Conservation (phyloP, 805 yeast species). For the Schwanniomyces sp. region DNA sequence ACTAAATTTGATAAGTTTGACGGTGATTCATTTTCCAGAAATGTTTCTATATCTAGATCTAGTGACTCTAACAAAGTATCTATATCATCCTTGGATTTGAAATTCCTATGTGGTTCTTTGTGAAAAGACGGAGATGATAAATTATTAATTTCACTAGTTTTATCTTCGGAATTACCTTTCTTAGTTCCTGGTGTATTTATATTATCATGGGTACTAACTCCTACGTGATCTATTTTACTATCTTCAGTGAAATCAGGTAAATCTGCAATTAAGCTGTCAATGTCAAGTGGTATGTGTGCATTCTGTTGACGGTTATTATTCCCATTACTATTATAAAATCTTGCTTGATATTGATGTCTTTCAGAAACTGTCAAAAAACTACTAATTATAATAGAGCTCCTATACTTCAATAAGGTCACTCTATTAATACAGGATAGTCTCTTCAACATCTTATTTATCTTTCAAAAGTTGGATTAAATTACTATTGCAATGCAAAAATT, state of each 20-base stretch:
- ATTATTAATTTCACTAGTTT: neutral
- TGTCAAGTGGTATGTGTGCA: neutral
- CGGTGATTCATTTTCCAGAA: neutral
- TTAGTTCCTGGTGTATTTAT: neutral
- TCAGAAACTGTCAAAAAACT: neutral
- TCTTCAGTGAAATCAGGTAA: neutral
- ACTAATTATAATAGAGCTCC: neutral
- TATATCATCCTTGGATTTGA: slow-evolving; percentile 2
- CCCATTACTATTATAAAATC: neutral
- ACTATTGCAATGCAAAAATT: neutral
- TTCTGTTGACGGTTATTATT: neutral
- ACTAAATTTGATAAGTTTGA: neutral
- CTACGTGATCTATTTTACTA: neutral
- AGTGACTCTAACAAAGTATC: slow-evolving; percentile 6
- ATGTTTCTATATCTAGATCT: slow-evolving; percentile 1
- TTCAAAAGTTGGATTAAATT: neutral
- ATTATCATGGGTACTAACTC: neutral
- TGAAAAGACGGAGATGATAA: too few relatives aligned
- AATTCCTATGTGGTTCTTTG: neutral
- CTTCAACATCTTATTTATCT: neutral
- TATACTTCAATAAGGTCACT: neutral
- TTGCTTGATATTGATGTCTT: neutral
- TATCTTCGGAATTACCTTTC: neutral
- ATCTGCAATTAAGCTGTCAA: neutral
- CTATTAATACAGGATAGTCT: neutral